Percentiles rank a stretch among this genome's conserved stretches.
Conservation (phyloP, 441 rosid genomes). For the Brassica hybrid region DNA sequence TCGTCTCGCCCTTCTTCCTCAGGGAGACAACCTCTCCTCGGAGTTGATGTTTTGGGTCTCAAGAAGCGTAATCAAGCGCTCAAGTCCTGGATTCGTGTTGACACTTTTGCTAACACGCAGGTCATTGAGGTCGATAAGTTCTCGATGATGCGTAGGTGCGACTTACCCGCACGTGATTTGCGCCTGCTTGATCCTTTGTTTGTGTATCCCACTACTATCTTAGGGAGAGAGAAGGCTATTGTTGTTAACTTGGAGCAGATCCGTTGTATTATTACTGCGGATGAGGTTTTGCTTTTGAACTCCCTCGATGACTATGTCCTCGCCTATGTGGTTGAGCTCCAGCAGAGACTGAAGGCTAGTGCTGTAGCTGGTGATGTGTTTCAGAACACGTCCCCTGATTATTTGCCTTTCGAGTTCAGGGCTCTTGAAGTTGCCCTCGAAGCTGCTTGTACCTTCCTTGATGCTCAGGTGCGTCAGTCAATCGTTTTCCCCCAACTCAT, state of each 20-base stretch:
- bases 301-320: slow-evolving; percentile 94
- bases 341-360: slow-evolving; percentile 67
- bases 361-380: slow-evolving; percentile 54
- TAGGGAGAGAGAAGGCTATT: slow-evolving; percentile 97
- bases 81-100: slow-evolving; percentile 96
- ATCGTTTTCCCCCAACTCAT: no score
- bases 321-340: slow-evolving; percentile 96
- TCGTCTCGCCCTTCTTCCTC: slow-evolving; percentile 76
- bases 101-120: slow-evolving; percentile 79
- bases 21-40: slow-evolving; percentile 75
- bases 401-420: slow-evolving; percentile 96
- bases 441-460: slow-evolving; percentile 97
- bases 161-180: slow-evolving; percentile 95
- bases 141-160: slow-evolving; percentile 96
- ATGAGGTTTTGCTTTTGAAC: slow-evolving; percentile 91
- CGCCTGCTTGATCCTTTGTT: slow-evolving; percentile 92
- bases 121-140: slow-evolving; percentile 94
- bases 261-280: slow-evolving; percentile 95
- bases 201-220: slow-evolving; percentile 95
- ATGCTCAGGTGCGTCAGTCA: slow-evolving; percentile 67
- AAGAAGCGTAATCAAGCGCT: slow-evolving; percentile 96
- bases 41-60: slow-evolving; percentile 77
- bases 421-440: slow-evolving; percentile 97
- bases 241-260: slow-evolving; percentile 98
- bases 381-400: slow-evolving; percentile 84